Percentiles rank a stretch among this genome's conserved stretches.
phyloP scores from a whole-genome alignment of 495 filamentous ascomycete species.

The Clohesyomyces aquaticus region DNA sequence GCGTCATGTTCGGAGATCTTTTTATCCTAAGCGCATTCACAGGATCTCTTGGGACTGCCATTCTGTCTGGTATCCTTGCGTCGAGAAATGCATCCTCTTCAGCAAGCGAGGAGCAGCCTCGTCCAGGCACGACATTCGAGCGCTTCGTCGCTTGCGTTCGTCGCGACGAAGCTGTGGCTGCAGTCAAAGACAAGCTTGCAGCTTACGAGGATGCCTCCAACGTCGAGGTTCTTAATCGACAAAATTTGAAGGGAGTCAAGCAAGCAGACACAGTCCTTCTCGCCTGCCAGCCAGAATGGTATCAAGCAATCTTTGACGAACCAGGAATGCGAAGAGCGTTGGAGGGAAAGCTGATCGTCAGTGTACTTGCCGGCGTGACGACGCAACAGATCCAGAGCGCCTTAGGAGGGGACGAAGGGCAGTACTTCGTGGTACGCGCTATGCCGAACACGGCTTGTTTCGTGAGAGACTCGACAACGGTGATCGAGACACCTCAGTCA shows the following conservation, averaged over 20 bases:
- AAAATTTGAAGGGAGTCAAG: slow-evolving; percentile 1
- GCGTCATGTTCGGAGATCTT: neutral
- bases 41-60: neutral
- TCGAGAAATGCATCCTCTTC: slow-evolving; percentile 1
- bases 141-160: neutral
- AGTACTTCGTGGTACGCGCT: neutral
- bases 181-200: slow-evolving; percentile 1
- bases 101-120: neutral
- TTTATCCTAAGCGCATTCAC: neutral
- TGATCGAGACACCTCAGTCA: neutral
- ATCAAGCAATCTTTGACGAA: slow-evolving; percentile 1
- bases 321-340: neutral
- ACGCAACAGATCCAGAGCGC: neutral
- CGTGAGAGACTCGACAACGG: neutral
- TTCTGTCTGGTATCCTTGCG: neutral
- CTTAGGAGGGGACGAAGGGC: neutral
- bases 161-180: neutral
- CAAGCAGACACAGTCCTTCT: slow-evolving; percentile 1
- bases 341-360: neutral
- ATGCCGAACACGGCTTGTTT: neutral
- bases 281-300: neutral
- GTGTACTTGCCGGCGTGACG: neutral
- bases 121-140: neutral
- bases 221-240: neutral
- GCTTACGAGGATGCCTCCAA: neutral